Evolutionary conservation across 1,284 basidiomycete species (phyloP).

Genomic region (Ustilago bromivora): DNA sequence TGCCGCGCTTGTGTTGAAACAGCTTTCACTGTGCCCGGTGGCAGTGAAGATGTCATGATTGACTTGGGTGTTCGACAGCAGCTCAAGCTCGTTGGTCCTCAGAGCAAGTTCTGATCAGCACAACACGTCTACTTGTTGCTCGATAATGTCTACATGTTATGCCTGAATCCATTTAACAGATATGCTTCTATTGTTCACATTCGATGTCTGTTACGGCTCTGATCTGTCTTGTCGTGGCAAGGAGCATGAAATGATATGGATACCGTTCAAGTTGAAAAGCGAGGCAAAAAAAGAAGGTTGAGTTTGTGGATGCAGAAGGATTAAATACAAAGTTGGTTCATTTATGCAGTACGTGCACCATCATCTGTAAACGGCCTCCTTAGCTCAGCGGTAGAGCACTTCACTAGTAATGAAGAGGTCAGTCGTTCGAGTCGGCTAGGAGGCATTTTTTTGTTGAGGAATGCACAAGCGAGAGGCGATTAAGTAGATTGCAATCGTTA

Average conservation of each 20-base stretch:
- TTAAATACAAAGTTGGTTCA: too few species aligned
- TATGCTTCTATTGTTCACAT: background rate
- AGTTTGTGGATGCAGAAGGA: too few species aligned
- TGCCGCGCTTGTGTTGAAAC: background rate
- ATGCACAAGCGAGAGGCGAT: too few species aligned
- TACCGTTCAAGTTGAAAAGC: too few species aligned
- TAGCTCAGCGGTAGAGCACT: conserved; percentile 61
- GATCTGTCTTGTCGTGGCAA: too few species aligned
- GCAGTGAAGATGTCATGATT: conserved; percentile 58
- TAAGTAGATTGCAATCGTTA: too few species aligned
- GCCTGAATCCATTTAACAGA: too few species aligned
- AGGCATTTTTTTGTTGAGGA: conserved; percentile 23
- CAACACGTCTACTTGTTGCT: background rate
- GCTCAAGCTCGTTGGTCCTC: conserved; percentile 53
- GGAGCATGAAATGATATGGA: too few species aligned
- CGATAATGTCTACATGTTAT: background rate
- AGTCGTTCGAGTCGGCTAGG: conserved; percentile 58
- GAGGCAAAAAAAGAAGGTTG: too few species aligned
- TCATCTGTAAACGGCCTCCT: conserved; percentile 21
- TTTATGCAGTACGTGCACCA: background rate
- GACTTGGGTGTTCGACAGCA: conserved; percentile 61
- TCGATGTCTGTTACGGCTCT: too few species aligned
- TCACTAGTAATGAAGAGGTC: conserved; percentile 60
- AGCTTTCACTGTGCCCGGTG: conserved; percentile 54
- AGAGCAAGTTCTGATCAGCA: conserved; percentile 35